A percentile compares a stretch with the other conserved stretches of the same genome.
Evolutionary conservation across 331 rosid genomes (phyloP).

Genomic region (Ulmus americana): DNA sequence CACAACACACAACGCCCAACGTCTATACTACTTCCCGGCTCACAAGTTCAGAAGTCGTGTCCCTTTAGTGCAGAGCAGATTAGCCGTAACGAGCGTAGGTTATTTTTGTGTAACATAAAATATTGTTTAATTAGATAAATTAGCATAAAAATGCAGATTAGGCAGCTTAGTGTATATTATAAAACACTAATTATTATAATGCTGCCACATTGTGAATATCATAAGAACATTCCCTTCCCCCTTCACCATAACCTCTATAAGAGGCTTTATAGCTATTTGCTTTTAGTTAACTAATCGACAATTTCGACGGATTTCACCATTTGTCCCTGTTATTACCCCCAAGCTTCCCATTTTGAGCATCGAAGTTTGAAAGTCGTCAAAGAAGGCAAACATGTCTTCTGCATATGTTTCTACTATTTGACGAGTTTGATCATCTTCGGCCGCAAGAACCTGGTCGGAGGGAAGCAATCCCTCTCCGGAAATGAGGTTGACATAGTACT

Average conservation of each 20-base stretch:
- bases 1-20: too few species aligned
- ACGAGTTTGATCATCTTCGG: conserved; percentile 40
- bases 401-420: conserved; percentile 55
- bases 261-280: too few species aligned
- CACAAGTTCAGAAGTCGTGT: conserved; percentile 2
- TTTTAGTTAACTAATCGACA: conserved; percentile 38
- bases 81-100: background rate
- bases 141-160: background rate
- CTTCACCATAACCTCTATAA: too few species aligned
- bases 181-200: background rate
- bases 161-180: background rate
- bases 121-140: conserved; percentile 17
- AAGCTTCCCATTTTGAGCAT: conserved; percentile 74
- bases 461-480: conserved; percentile 69
- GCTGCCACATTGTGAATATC: background rate
- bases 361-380: conserved; percentile 53
- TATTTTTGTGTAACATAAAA: conserved; percentile 29
- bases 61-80: conserved; percentile 17
- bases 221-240: background rate
- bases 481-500: conserved; percentile 60
- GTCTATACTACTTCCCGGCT: background rate
- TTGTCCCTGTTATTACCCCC: conserved; percentile 25
- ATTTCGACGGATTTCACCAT: conserved; percentile 50
- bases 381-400: conserved; percentile 39
- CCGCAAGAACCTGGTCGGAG: conserved; percentile 54